Base-by-base conservation (phyloP, 164 flowering plant genomes). In the Brasenia schreberi region DNA sequence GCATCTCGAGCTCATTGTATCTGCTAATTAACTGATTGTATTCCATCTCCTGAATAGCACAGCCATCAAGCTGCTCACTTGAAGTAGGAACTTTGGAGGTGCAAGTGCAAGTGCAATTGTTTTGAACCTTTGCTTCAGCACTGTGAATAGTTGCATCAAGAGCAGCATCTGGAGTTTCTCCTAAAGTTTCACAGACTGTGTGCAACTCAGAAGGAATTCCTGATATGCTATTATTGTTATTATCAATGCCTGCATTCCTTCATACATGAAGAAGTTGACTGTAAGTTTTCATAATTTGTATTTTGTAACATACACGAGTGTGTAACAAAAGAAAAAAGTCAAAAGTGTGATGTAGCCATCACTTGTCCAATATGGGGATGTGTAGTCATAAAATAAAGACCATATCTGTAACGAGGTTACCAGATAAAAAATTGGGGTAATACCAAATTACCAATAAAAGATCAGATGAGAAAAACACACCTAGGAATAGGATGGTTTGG, bases 1-100 rank as follows among this genome's bases (percentile, higher is more conserved):
- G 85, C 65, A 78, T 84, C 83, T 92, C 94, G 49, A 92, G 73
- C 72, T 83, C 96, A 75, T 85, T 81, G 70, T 89, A 92, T 71
- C 82, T 78, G 74, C 64, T 70, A 45, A 84, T 74, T 68, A 89
- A 74, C 64, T 69, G 70, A 67, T 65, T 78, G 72, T 92, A 83
- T 18, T 84, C 86, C 45, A 73, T 75, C 59, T 77, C 77, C 45
- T 80, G 68, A 71, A 66, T 64, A 14, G 69, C 61, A 71, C 69
- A 7, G 10, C 56, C 79, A 16, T 72, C 65, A 27, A 23, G 16
- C 7, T 69, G 70, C 61, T 75, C 74, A 66, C 73, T 77, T 56
- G n/a, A 33, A 9, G 62, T 43, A 6, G 68, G 42, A 70, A 18
- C 68, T 68, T 63, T 73, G 43, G 73, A 67, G 7, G 70, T 23